These are phyloP conservation scores for Fonsecaea pedrosoi DNA, from an alignment of 2,329 filamentous ascomycete genomes.

Conservation along the genomic window DNA sequence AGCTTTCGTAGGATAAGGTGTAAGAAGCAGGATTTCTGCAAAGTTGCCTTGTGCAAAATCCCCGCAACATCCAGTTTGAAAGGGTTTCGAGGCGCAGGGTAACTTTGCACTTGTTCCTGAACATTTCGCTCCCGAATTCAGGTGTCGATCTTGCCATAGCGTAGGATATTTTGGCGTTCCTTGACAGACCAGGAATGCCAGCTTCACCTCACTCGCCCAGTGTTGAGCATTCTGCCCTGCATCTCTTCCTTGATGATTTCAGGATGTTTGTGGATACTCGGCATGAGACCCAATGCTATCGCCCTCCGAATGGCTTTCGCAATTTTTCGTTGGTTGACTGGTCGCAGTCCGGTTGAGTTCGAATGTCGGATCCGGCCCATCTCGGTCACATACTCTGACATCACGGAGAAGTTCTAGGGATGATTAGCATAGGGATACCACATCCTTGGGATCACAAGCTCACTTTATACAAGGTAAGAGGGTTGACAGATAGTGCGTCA, in stretches of 20 bases:
- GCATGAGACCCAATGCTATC: conserved; percentile 89
- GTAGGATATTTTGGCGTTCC: not conserved
- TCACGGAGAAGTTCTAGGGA: conserved; percentile 83
- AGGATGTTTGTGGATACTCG: conserved; percentile 87
- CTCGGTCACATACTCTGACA: conserved; percentile 84
- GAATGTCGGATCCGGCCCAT: conserved; percentile 84
- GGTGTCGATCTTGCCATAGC: not conserved
- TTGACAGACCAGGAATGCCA: not conserved
- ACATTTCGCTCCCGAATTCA: not conserved
- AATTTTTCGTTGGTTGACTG: conserved; percentile 89
- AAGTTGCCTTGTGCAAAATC: not conserved
- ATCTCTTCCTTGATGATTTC: conserved; percentile 67
- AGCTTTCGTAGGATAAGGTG: not conserved
- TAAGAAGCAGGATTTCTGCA: not conserved
- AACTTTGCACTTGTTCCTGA: not conserved
- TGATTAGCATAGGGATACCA: conserved; percentile 28
- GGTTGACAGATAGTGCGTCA: conserved; percentile 79
- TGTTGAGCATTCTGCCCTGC: conserved; percentile 41
- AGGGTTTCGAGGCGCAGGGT: not conserved
- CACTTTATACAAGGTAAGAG: conserved; percentile 86
- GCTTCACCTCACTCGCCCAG: conserved; percentile 24
- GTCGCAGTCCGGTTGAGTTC: conserved; percentile 77
- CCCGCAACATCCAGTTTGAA: not conserved
- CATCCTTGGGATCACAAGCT: conserved; percentile 39
- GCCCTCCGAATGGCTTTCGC: conserved; percentile 89